Percentiles rank a stretch among this genome's conserved stretches.
These are phyloP conservation scores for Endoconidiophora laricicola DNA, from an alignment of 2,329 filamentous ascomycete species.

Conservation along the genomic window DNA sequence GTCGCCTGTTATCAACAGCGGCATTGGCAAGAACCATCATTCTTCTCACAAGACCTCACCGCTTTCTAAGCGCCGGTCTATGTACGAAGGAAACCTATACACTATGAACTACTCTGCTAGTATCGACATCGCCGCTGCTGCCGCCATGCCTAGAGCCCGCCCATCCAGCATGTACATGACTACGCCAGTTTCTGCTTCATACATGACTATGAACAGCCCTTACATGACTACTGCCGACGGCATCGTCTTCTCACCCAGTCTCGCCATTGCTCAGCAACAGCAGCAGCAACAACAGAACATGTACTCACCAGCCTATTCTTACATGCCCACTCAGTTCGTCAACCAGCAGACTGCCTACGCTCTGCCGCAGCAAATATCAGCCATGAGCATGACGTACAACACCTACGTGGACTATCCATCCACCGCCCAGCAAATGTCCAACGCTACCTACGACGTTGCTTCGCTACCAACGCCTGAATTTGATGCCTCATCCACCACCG, in stretches of 20 bases:
- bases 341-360: neutral
- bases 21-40: constrained; percentile 6
- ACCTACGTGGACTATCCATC: neutral
- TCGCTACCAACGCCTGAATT: constrained; percentile 4
- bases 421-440: neutral
- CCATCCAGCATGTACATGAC: constrained; percentile 9
- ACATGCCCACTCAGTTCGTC: neutral
- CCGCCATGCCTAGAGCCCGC: constrained; percentile 2
- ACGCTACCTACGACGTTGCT: constrained; percentile 5
- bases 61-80: constrained; percentile 10
- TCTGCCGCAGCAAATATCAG: neutral
- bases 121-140: constrained; percentile 2
- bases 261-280: neutral
- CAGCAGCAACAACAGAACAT: constrained; percentile 4
- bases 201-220: constrained; percentile 1
- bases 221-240: constrained; percentile 2
- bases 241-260: constrained; percentile 9
- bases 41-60: constrained; percentile 6
- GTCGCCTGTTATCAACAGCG: constrained; percentile 9
- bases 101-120: neutral
- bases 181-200: neutral
- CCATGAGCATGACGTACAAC: neutral
- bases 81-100: constrained; percentile 8
- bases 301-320: neutral
- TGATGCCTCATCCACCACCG: neutral